Evolutionary conservation across 225 moss, liverwort and hornwort genomes (phyloP), one percentile per base, ranked within the genome.

Genomic region (Neckera pumila): DNA sequence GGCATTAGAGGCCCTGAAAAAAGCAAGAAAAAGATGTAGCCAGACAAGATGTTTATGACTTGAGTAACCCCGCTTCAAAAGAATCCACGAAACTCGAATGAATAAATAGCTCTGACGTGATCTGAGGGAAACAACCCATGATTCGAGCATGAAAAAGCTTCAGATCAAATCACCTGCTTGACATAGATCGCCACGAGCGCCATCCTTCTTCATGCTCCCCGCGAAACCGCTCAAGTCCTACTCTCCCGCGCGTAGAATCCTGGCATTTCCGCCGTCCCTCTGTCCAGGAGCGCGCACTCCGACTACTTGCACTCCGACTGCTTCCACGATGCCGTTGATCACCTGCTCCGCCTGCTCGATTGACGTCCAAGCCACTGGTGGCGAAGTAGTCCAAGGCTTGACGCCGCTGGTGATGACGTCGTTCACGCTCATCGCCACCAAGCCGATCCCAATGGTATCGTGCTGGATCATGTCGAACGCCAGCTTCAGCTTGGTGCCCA

Each of bases 391-490:
- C 95, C 60, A 98, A 64, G 98, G 95, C 87, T 93, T 93, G 38
- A 96, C 97, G 45, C 97, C 96, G 51, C 92, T 95, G 11, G 97
- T 96, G 25, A 98, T 88, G 25, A 97, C 95, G 61, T 98, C 94
- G 81, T 98, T 98, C 47, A 98, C 97, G 79, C 98, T 97, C 98
- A 98, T 98, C 80, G 97, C 98, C 86, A 97, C 96, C 93, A 97
- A 83, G 71, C 97, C 97, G 78, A 97, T 84, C 53, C 96, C 95
- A 58, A 98, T 98, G 6, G 96, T 96, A 81, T 96, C 95, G 86
- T 98, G 98, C 89, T 83, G 93, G 33, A 73, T 84, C 93, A 95
- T 88, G 60, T 98, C 94, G 60, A 96, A 97, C 21, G 97, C 98
- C 86, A 97, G 92, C 93, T 98, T 98, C 79, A 97, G 87, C 91